A percentile compares a stretch with the other conserved stretches of the same genome.
These are phyloP conservation scores for Alternaria atra DNA, from an alignment of 2,329 filamentous ascomycete species.

Conservation along the genomic window DNA sequence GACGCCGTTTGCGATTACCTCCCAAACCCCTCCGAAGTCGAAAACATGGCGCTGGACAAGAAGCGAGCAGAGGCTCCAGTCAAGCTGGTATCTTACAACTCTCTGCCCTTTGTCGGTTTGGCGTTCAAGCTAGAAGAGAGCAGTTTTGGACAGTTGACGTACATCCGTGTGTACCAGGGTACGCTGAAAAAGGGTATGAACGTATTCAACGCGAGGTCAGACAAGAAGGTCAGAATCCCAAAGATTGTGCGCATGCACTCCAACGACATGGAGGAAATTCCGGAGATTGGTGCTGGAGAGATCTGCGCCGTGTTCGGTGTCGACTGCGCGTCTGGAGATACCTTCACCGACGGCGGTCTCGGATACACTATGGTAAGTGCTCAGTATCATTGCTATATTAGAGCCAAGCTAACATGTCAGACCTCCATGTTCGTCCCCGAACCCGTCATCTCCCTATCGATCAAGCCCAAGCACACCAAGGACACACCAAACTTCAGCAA, in stretches of 20 bases:
- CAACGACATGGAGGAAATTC: constrained; percentile 98
- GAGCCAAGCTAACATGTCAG: constrained; percentile 31
- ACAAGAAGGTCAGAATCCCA: constrained; percentile 96
- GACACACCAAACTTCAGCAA: constrained; percentile 96
- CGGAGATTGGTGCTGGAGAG: constrained; percentile 91
- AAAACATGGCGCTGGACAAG: constrained; percentile 88
- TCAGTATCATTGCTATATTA: not conserved
- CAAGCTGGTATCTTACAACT: constrained; percentile 91
- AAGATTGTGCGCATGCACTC: constrained; percentile 99
- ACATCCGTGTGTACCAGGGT: constrained; percentile 98
- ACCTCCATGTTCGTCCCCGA: constrained; percentile 98
- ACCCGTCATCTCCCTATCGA: constrained; percentile 96
- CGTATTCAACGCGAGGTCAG: constrained; percentile 90
- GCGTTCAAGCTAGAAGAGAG: constrained; percentile 99
- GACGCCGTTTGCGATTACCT: constrained; percentile 97
- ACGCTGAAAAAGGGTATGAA: constrained; percentile 86
- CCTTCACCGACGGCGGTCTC: constrained; percentile 92
- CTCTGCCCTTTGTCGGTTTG: constrained; percentile 90
- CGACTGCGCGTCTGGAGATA: constrained; percentile 96
- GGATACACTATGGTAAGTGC: constrained; percentile 81
- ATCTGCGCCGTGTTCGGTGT: constrained; percentile 99
- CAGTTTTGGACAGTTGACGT: constrained; percentile 97
- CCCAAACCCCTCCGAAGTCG: constrained; percentile 87
- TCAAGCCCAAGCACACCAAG: constrained; percentile 92
- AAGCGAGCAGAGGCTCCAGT: constrained; percentile 80